Evolutionary conservation across 2,329 filamentous ascomycete species (phyloP).

Genomic region (Xylaria sp.): DNA sequence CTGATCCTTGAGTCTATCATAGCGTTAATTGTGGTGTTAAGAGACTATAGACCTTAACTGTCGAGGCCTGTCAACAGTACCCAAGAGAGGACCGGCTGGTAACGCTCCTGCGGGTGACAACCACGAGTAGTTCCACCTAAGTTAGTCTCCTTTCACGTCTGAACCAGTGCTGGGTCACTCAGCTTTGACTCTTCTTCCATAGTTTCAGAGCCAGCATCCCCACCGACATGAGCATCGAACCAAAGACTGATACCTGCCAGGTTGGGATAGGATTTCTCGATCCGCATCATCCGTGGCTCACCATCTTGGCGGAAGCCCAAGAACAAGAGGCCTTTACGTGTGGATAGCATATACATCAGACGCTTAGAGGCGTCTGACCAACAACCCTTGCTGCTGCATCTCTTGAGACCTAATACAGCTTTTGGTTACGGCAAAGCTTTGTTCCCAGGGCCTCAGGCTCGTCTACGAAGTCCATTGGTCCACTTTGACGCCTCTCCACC

Average conservation of each 20-base stretch:
- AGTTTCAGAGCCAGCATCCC: slow-evolving; percentile 26
- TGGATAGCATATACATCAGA: slow-evolving; percentile 43
- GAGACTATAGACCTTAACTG: slow-evolving; percentile 25
- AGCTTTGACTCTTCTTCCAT: slow-evolving; percentile 18
- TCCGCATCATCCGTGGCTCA: slow-evolving; percentile 34
- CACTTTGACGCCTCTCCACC: slow-evolving; percentile 44
- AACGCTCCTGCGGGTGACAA: slow-evolving; percentile 26
- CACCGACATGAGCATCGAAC: slow-evolving; percentile 20
- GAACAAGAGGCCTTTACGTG: slow-evolving; percentile 41
- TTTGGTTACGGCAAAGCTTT: slow-evolving; percentile 44
- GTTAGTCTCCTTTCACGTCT: slow-evolving; percentile 21
- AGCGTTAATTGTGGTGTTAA: slow-evolving; percentile 30
- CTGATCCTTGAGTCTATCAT: slow-evolving; percentile 27
- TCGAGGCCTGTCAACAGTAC: slow-evolving; percentile 22
- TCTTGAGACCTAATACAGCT: slow-evolving; percentile 43
- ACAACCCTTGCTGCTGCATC: slow-evolving; percentile 42
- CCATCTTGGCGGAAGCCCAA: slow-evolving; percentile 40
- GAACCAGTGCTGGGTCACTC: slow-evolving; percentile 16
- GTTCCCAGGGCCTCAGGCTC: slow-evolving; percentile 40
- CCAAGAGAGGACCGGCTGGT: slow-evolving; percentile 20
- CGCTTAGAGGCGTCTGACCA: slow-evolving; percentile 40
- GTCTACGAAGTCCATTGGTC: slow-evolving; percentile 46
- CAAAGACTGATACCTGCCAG: slow-evolving; percentile 23
- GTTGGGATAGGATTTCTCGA: slow-evolving; percentile 22
- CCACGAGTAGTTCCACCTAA: slow-evolving; percentile 25